Evolutionary conservation across 139 green algal genomes (phyloP), one percentile per base, ranked within the genome.

Genomic region (Nannochloris sp.): DNA sequence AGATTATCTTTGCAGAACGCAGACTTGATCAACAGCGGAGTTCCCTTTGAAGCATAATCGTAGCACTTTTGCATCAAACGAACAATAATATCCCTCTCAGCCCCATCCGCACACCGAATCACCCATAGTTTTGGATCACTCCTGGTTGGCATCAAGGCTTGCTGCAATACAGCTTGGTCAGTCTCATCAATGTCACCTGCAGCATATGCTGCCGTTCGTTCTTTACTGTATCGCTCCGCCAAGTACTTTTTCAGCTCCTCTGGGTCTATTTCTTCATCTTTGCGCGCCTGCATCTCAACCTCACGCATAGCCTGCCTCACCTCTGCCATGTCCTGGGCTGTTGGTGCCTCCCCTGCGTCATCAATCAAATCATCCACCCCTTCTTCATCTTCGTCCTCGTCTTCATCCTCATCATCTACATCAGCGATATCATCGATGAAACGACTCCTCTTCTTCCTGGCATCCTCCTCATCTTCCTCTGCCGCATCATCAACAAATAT

Each of bases 51-150:
- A 6, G 64, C 66, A 46, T 78, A 63, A 25, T 79, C 63, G 30
- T 91, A 57, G 26, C 79, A 85, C 80, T 97, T 98, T 65, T 97
- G 87, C 78, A 72, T 30, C 12, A 62, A 14, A 30, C 64, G 14
- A 37, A 94, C 65, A 40, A 82, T 79, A 12, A 77, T 72, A 71
- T 95, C 86, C 2, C 87, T 71, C 81, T 97, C 92, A 37, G 70
- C 62, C 14, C 89, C 89, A 20, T 79, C 68, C 62, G 81, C 65
- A 66, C 74, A 86, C 6, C 79, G 67, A 37, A 96, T 77, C 64
- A 96, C 71, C 91, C 91, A 98, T 46, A 98, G 84, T 76, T 93
- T 93, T 63, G 92, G 89, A 74, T 98, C 92, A 23, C 84, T 71
- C 28, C 86, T 71, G 17, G 80, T 95, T 31, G 92, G 92, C 73